Percentiles rank a stretch among this genome's conserved stretches.
These are phyloP conservation scores for Mortierella sp. DNA, from an alignment of 371 early-diverging fungal genomes.

Conservation along the genomic window DNA sequence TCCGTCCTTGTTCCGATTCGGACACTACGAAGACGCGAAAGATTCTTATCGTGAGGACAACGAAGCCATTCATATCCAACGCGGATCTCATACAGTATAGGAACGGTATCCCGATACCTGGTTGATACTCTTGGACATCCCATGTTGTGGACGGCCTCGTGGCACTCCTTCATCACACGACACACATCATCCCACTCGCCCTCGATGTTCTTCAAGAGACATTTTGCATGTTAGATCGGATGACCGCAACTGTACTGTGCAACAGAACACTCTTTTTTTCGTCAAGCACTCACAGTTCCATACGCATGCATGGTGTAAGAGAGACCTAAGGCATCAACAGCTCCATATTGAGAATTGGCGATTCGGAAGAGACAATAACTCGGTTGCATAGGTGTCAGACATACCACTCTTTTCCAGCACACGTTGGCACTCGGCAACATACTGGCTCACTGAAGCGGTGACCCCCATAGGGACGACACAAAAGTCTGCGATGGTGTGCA, in stretches of 20 bases:
- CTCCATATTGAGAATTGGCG: not conserved
- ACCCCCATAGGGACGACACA: conserved; percentile 54
- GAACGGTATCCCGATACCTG: conserved; percentile 15
- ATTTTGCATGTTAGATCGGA: not conserved
- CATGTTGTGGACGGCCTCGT: conserved; percentile 54
- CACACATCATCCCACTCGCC: conserved; percentile 54
- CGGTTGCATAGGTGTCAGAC: not conserved
- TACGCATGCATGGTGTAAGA: conserved; percentile 36
- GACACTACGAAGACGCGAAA: conserved; percentile 10
- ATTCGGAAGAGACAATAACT: not conserved
- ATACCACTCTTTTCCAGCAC: conserved; percentile 53
- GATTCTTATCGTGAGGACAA: no score
- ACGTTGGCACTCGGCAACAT: conserved; percentile 52
- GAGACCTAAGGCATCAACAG: conserved; percentile 12
- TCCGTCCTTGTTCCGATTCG: conserved; percentile 55
- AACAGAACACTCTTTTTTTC: not conserved
- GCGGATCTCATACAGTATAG: no score
- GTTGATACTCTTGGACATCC: conserved; percentile 53
- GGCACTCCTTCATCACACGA: conserved; percentile 52
- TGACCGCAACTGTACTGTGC: no score
- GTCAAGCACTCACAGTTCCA: conserved; percentile 40
- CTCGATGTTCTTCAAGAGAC: conserved; percentile 29
- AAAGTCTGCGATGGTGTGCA: conserved; percentile 54
- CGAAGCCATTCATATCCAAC: no score
- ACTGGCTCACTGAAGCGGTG: conserved; percentile 47